phyloP scores from a whole-genome alignment of 768 basidiomycete genomes.

The Podaxis carcinomalis region DNA sequence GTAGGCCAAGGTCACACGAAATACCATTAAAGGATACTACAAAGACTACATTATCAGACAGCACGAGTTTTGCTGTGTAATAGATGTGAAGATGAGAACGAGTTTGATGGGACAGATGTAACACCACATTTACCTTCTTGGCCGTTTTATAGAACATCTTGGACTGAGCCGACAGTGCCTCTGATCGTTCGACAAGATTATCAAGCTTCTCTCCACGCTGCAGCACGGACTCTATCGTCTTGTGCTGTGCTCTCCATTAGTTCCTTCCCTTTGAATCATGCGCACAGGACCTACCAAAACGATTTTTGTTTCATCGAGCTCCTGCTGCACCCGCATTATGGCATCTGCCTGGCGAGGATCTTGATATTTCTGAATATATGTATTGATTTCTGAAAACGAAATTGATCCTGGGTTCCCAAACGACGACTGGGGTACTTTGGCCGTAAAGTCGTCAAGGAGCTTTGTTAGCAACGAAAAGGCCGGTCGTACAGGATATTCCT shows the following conservation, averaged over 20 bases:
- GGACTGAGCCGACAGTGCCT: conserved; percentile 81
- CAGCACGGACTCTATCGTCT: conserved; percentile 97
- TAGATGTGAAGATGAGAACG: conserved; percentile 1
- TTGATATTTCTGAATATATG: conserved; percentile 89
- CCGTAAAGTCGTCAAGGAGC: conserved; percentile 86
- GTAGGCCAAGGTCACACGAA: too few relatives aligned
- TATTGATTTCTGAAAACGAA: conserved; percentile 71
- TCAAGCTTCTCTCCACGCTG: conserved; percentile 96
- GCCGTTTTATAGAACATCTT: conserved; percentile 99
- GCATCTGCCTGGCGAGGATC: conserved; percentile 96
- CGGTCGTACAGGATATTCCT: conserved; percentile 94
- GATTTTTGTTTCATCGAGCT: conserved; percentile 99
- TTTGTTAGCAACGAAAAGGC: conserved; percentile 95
- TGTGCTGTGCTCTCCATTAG: conserved; percentile 59
- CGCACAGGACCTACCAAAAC: conserved; percentile 62
- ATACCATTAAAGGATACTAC: conserved; percentile 1
- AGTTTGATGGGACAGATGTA: conserved; percentile 11
- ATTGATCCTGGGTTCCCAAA: conserved; percentile 64
- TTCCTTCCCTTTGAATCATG: not conserved
- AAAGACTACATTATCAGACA: conserved; percentile 72
- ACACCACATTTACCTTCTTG: conserved; percentile 72
- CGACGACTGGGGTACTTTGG: conserved; percentile 70
- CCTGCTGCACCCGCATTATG: conserved; percentile 97
- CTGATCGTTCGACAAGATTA: conserved; percentile 91
- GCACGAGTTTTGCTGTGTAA: conserved; percentile 86